Base-by-base conservation (phyloP, 176 grass and related monocot species). In the Oryza coarctata region DNA sequence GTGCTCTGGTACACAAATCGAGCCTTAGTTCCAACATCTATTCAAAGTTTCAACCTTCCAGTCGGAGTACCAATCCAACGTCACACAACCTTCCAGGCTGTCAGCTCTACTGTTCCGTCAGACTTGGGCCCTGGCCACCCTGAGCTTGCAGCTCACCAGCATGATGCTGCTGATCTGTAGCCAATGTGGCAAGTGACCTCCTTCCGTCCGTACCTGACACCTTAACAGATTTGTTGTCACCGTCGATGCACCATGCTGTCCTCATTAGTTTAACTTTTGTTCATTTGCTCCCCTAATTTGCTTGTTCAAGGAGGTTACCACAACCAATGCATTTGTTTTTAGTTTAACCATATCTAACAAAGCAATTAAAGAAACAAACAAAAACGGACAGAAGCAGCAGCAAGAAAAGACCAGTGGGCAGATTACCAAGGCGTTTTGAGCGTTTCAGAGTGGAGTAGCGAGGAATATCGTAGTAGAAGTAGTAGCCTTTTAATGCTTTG, bases 381-480 rank as follows among this genome's bases (percentile, higher is more conserved):
- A 76, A 80, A 85, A 81, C 41, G 6, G 41, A 12, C 33, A 70
- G 50, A 22, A 55, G 50, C 76, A 52, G 71, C 64, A 71, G 13
- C 76, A 28, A 63, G 22, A 39, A 17, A 40, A 25, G 55, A 10
- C 55, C n/a, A 60, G 9, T 2, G 2, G 20, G 13, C 55, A 80
- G 65, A 76, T 70, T n/a, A 44, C 77, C 77, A 63, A 81, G 40
- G 15, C 29, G n/a, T 74, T 74, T 73, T 32, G 38, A 30, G 10
- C 23, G 28, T 68, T 67, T 7, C 57, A 30, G 27, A 84, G 64
- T 10, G 31, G 76, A 70, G 76, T 28, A 60, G 36, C 45, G 43
- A 57, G 55, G 87, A 85, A 85, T 82, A 81, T 89, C 15, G 14
- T n/a, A n/a, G n/a, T n/a, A n/a, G n/a, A n/a, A n/a, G n/a, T n/a